phyloP scores from a whole-genome alignment of 2,329 filamentous ascomycete genomes.

The Penicillium sp. region DNA sequence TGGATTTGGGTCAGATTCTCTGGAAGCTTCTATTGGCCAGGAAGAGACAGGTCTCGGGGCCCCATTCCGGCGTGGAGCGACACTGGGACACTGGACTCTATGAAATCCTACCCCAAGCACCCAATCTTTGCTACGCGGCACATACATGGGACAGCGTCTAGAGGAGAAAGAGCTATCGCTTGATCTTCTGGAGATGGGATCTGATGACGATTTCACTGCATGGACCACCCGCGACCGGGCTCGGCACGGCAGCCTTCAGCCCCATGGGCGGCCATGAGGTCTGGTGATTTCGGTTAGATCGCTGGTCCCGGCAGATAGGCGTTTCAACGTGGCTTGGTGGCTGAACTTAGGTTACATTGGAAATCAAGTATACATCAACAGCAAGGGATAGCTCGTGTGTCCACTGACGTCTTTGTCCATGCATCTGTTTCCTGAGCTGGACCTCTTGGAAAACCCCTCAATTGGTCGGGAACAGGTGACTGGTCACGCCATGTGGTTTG shows the following conservation, averaged over 20 bases:
- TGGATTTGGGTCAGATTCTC: not conserved
- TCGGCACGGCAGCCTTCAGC: not conserved
- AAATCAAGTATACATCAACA: not conserved
- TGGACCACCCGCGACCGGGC: not conserved
- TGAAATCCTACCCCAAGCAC: not conserved
- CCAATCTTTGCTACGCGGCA: not conserved
- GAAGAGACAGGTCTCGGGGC: not conserved
- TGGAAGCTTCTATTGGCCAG: not conserved
- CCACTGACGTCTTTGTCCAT: constrained; percentile 1
- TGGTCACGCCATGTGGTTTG: not conserved
- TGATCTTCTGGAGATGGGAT: not conserved
- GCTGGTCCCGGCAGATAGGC: constrained; percentile 8
- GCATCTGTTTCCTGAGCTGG: not conserved
- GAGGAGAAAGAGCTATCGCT: not conserved
- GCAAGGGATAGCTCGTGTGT: not conserved
- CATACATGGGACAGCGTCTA: not conserved
- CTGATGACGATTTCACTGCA: not conserved
- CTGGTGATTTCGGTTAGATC: constrained; percentile 3
- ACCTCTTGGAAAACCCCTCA: not conserved
- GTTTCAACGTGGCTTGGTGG: constrained; percentile 9
- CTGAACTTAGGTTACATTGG: constrained; percentile 5
- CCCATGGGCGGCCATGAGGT: not conserved
- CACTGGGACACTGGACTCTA: not conserved
- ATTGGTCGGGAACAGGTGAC: not conserved
- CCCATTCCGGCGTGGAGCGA: not conserved